A percentile compares a stretch with the other conserved stretches of the same genome.
phyloP scores from a whole-genome alignment of 805 yeast species.

The Hanseniaspora occidentalis region DNA sequence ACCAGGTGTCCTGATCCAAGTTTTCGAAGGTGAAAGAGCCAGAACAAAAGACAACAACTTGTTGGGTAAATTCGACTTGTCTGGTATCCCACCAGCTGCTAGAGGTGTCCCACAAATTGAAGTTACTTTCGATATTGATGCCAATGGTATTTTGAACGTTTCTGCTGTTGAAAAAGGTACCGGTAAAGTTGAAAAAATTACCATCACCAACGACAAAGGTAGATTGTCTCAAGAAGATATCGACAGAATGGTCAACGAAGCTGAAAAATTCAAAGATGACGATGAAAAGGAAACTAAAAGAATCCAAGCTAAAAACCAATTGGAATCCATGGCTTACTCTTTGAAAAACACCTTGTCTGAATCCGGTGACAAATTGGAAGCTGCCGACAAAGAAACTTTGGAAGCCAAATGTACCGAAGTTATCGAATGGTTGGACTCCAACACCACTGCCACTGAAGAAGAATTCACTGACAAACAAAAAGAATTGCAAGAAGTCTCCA shows the following conservation, averaged over 20 bases:
- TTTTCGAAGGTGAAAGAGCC: conserved; percentile 97
- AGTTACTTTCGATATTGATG: conserved; percentile 94
- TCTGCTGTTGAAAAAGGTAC: conserved; percentile 98
- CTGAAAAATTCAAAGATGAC: conserved; percentile 95
- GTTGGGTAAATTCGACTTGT: conserved; percentile 92
- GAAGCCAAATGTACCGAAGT: conserved; percentile 76
- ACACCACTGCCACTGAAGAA: conserved; percentile 85
- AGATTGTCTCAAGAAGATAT: conserved; percentile 96
- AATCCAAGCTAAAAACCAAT: conserved; percentile 88
- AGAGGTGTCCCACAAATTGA: conserved; percentile 98
- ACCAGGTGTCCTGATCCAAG: conserved; percentile 99
- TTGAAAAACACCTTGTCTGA: conserved; percentile 74
- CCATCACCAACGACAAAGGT: conserved; percentile 98
- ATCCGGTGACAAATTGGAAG: conserved; percentile 70
- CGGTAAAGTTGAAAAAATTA: conserved; percentile 92
- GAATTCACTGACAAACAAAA: conserved; percentile 90
- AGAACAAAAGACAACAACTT: conserved; percentile 93
- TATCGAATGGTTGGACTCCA: conserved; percentile 83
- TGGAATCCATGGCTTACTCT: conserved; percentile 92
- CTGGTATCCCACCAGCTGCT: conserved; percentile 98
- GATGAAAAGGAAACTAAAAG: conserved; percentile 91
- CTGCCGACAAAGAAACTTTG: conserved; percentile 59
- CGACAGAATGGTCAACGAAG: conserved; percentile 95
- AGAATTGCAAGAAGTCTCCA: conserved; percentile 91
- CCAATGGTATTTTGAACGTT: conserved; percentile 95